Percentiles rank a stretch among this genome's conserved stretches.
Conservation (phyloP, 768 basidiomycete genomes). For the Phaffia australis region DNA sequence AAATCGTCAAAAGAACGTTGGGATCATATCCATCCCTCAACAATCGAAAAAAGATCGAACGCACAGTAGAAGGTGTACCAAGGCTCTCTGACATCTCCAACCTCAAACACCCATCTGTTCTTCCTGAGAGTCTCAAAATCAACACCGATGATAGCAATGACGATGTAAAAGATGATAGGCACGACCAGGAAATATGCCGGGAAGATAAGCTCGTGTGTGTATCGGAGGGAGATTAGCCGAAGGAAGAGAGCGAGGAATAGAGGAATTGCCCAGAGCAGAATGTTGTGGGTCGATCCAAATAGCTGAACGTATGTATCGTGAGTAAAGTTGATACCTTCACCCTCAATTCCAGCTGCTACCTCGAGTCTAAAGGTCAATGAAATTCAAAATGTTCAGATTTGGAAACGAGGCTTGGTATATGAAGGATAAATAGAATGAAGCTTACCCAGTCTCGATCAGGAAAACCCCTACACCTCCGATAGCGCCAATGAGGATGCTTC, state of each 20-base stretch:
- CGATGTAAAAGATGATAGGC: conserved; percentile 69
- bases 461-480: conserved; percentile 96
- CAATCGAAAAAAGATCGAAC: conserved; percentile 35
- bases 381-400: not conserved
- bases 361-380: conserved; percentile 49
- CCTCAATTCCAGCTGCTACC: conserved; percentile 64
- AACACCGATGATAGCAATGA: conserved; percentile 54
- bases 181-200: conserved; percentile 53
- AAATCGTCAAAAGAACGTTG: not conserved
- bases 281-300: conserved; percentile 52
- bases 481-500: conserved; percentile 54
- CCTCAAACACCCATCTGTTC: conserved; percentile 78
- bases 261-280: conserved; percentile 70
- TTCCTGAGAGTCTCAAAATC: conserved; percentile 52
- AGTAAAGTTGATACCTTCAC: conserved; percentile 62
- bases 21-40: too few species aligned
- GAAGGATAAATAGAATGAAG: conserved; percentile 8
- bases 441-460: conserved; percentile 75
- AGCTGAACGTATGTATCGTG: conserved; percentile 47
- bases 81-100: conserved; percentile 43
- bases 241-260: conserved; percentile 63
- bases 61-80: conserved; percentile 85
- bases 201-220: conserved; percentile 80
- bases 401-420: not conserved
- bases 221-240: conserved; percentile 65